Evolutionary conservation across 257 asterid genomes (phyloP).

Genomic region (Echium plantagineum): DNA sequence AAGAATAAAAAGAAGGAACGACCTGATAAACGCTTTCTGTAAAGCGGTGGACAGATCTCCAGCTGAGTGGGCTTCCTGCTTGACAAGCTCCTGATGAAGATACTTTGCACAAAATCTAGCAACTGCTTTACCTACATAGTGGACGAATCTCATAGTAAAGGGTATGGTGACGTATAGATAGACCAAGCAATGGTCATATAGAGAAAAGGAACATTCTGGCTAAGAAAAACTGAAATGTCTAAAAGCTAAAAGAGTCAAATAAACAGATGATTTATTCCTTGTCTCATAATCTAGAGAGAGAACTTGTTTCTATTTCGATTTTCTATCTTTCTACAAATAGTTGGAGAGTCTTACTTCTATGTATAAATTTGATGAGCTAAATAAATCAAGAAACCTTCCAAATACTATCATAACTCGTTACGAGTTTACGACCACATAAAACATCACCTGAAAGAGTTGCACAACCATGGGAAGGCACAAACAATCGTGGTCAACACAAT

Average conservation of each 20-base stretch:
- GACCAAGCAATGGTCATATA: not conserved
- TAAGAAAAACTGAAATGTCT: not conserved
- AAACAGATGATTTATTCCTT: too few relatives aligned
- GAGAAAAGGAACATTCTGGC: not conserved
- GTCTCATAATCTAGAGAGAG: too few relatives aligned
- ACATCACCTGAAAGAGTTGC: too few relatives aligned
- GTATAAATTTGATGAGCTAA: too few relatives aligned
- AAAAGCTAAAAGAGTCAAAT: not conserved
- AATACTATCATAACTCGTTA: too few relatives aligned
- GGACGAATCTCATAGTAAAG: slow-evolving; percentile 8
- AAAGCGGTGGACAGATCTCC: slow-evolving; percentile 59
- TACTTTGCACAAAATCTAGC: slow-evolving; percentile 87
- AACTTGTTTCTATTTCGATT: too few relatives aligned
- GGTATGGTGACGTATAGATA: slow-evolving; percentile 2
- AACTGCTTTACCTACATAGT: slow-evolving; percentile 62
- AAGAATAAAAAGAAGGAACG: slow-evolving; percentile 14
- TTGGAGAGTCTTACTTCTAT: too few relatives aligned
- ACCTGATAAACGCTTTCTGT: slow-evolving; percentile 81
- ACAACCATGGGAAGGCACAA: too few relatives aligned
- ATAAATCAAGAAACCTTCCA: too few relatives aligned
- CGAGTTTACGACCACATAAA: too few relatives aligned
- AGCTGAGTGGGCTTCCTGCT: slow-evolving; percentile 53
- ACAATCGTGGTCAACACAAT: too few relatives aligned
- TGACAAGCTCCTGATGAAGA: slow-evolving; percentile 79
- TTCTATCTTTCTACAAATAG: too few relatives aligned